A percentile compares a stretch with the other conserved stretches of the same genome.
phyloP scores from a whole-genome alignment of 2,329 filamentous ascomycete genomes.

The Monosporascus ibericus region DNA sequence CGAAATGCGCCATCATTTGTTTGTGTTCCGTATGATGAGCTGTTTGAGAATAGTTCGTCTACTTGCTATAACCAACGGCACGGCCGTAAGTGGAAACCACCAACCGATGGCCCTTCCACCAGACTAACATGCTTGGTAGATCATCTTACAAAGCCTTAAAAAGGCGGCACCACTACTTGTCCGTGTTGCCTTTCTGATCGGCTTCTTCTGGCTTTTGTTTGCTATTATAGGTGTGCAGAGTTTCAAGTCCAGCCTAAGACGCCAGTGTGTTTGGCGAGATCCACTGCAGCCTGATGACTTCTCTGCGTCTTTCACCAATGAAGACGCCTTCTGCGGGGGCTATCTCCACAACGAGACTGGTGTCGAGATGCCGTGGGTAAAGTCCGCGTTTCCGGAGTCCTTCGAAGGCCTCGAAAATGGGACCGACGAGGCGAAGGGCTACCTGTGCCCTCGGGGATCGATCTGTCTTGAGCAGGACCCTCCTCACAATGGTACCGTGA shows the following conservation, averaged over 20 bases:
- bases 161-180: constrained; percentile 88
- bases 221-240: constrained; percentile 95
- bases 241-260: constrained; percentile 78
- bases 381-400: constrained; percentile 27
- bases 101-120: constrained; percentile 5
- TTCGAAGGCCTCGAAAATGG: constrained; percentile 45
- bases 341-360: constrained; percentile 59
- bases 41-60: constrained; percentile 88
- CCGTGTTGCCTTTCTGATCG: constrained; percentile 87
- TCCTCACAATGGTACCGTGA: constrained; percentile 79
- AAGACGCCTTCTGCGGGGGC: constrained; percentile 79
- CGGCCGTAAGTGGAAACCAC: constrained; percentile 56
- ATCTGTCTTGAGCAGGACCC: constrained; percentile 73
- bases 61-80: constrained; percentile 88
- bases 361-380: constrained; percentile 61
- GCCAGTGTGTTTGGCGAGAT: constrained; percentile 74
- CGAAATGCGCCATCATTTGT: constrained; percentile 66
- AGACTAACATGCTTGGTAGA: constrained; percentile 38
- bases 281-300: constrained; percentile 51
- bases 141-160: constrained; percentile 91
- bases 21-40: constrained; percentile 93
- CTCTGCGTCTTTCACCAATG: constrained; percentile 53
- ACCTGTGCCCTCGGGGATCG: constrained; percentile 77
- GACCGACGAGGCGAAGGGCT: constrained; percentile 65
- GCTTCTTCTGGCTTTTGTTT: constrained; percentile 97